These are phyloP conservation scores for Phlebopus sp. DNA, from an alignment of 1,284 basidiomycete genomes.

Conservation along the genomic window DNA sequence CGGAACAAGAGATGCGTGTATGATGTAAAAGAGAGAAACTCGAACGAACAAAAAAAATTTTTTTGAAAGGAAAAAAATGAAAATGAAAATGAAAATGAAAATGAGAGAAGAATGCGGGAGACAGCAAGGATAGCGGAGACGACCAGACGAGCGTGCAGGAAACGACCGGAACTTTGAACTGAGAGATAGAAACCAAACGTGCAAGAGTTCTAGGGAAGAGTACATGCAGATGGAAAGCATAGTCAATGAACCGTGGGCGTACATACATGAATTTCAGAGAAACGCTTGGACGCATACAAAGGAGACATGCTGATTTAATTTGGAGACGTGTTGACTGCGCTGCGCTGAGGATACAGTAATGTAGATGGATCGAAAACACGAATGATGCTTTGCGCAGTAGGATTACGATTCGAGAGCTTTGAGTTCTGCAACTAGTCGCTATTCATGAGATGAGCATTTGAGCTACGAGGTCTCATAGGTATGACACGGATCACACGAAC, in stretches of 20 bases:
- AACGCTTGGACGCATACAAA: constrained; percentile 30
- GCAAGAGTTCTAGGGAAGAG: constrained; percentile 18
- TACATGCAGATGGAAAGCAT: constrained; percentile 22
- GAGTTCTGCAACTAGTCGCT: constrained; percentile 39
- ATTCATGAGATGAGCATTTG: neutral
- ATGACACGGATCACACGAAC: constrained; percentile 32
- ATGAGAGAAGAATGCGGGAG: constrained; percentile 10
- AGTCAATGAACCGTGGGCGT: constrained; percentile 22
- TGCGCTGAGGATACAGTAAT: constrained; percentile 28
- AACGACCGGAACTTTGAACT: constrained; percentile 8
- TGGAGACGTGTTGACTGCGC: constrained; percentile 21
- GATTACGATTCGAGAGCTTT: constrained; percentile 35
- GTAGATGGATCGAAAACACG: constrained; percentile 14
- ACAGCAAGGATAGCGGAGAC: constrained; percentile 19
- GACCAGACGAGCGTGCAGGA: constrained; percentile 21
- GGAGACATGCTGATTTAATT: constrained; percentile 20
- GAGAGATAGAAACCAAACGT: constrained; percentile 5
- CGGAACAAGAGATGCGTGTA: neutral
- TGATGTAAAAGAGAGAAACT: neutral
- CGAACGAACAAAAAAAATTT: constrained; percentile 4
- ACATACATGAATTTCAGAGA: constrained; percentile 26
- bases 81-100: too few relatives aligned
- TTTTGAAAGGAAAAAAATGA: too few relatives aligned
- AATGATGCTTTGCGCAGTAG: constrained; percentile 4
- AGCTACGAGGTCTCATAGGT: neutral